phyloP scores from a whole-genome alignment of 2,329 filamentous ascomycete genomes.

The Aureobasidium sp. region DNA sequence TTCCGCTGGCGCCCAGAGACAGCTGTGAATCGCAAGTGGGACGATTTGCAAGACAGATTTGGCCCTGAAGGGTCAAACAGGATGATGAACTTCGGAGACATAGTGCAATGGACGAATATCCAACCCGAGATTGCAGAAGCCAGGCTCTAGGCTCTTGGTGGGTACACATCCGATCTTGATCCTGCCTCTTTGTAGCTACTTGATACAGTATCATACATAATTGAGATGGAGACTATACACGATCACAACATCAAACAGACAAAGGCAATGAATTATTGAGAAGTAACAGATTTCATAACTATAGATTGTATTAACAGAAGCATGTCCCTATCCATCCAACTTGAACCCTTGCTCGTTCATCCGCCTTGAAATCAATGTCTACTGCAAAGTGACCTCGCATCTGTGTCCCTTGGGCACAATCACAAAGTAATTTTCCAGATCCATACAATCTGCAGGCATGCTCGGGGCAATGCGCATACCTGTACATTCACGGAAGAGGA shows the following conservation, averaged over 20 bases:
- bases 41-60: conserved; percentile 21
- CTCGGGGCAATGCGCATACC: conserved; percentile 21
- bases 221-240: too few species aligned
- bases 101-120: conserved; percentile 5
- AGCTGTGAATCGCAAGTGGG: conserved; percentile 37
- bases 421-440: conserved; percentile 36
- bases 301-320: too few species aligned
- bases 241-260: too few species aligned
- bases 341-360: too few species aligned
- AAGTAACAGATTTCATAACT: too few species aligned
- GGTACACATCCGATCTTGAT: too few species aligned
- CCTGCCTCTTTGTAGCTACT: too few species aligned
- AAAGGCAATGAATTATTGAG: too few species aligned
- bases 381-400: conserved; percentile 29
- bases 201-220: too few species aligned
- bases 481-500: conserved; percentile 43
- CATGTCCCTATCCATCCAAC: too few species aligned
- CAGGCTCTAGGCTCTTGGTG: not conserved
- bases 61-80: conserved; percentile 25
- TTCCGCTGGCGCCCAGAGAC: conserved; percentile 46
- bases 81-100: conserved; percentile 9
- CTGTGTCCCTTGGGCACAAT: conserved; percentile 34
- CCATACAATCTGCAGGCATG: conserved; percentile 33
- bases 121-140: conserved; percentile 2
- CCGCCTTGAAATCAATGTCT: not conserved